These are phyloP conservation scores for Vigna angularis DNA, from an alignment of 306 rosid genomes.

Conservation along the genomic window DNA sequence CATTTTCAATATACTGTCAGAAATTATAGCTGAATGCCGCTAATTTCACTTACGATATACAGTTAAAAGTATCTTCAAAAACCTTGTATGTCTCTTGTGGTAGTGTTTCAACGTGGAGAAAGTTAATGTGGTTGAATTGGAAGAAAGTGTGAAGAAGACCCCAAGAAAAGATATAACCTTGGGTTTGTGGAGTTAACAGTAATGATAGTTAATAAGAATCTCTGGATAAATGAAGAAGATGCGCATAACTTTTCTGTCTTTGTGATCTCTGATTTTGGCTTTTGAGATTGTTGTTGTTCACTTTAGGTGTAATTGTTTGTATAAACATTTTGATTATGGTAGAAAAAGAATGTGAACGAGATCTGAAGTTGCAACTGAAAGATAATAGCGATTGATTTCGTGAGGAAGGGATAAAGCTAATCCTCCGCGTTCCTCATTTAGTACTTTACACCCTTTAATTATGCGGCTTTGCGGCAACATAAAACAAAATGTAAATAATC, in stretches of 20 bases:
- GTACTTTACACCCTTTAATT: constrained; percentile 26
- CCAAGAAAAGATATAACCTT: neutral
- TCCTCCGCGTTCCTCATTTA: neutral
- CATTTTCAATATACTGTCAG: too few species aligned
- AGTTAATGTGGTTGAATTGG: too few species aligned
- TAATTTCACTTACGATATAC: too few species aligned
- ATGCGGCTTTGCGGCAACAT: neutral
- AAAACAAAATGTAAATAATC: neutral
- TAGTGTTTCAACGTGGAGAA: too few species aligned
- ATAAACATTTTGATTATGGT: neutral
- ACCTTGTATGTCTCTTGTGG: too few species aligned
- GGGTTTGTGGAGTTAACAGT: neutral
- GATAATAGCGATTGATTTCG: neutral
- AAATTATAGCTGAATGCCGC: too few species aligned
- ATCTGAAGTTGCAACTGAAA: constrained; percentile 14
- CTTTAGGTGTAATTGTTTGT: neutral
- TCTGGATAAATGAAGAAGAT: neutral
- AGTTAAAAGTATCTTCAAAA: too few species aligned
- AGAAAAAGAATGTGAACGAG: constrained; percentile 38
- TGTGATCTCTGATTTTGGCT: neutral
- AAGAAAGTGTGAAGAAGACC: neutral
- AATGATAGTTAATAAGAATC: neutral
- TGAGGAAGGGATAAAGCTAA: constrained; percentile 22
- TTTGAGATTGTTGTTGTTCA: neutral
- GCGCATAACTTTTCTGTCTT: neutral